Conservation (phyloP, 129 eudicot genomes). For the Solidago caesia region DNA sequence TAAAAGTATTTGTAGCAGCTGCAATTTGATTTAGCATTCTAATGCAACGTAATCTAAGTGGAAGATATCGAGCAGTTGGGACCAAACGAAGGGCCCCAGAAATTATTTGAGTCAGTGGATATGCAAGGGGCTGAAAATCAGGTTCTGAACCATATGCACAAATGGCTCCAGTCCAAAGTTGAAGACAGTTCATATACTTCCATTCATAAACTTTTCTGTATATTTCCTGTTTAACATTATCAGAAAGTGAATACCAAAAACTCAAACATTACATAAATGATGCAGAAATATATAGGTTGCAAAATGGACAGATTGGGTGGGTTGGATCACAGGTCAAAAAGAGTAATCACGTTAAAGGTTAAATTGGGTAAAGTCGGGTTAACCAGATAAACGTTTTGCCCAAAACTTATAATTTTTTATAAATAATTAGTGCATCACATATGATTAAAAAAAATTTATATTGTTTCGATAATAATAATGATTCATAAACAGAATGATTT, state of each 20-base stretch:
- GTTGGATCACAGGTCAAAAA: background rate
- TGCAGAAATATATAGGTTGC: background rate
- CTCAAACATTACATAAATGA: background rate
- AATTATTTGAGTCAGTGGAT: constrained; percentile 89
- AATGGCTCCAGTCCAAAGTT: constrained; percentile 94
- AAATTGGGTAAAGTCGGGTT: background rate
- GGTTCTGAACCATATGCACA: constrained; percentile 79
- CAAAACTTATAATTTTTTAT: background rate
- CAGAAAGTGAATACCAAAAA: background rate
- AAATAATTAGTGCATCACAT: background rate
- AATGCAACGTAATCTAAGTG: constrained; percentile 84
- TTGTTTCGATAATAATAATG: no score
- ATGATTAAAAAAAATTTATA: no score
- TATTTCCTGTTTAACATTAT: constrained; percentile 19
- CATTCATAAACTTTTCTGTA: constrained; percentile 87
- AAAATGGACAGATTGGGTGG: background rate
- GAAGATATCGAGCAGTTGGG: constrained; percentile 88
- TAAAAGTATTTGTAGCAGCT: constrained; percentile 71
- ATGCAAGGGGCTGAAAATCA: constrained; percentile 81
- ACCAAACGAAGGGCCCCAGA: constrained; percentile 82
- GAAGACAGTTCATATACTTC: constrained; percentile 92
- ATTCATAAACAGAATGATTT: no score
- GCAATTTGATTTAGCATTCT: constrained; percentile 92
- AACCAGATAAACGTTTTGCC: background rate
- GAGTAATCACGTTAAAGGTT: background rate